Base-by-base conservation (phyloP, 495 filamentous ascomycete species). In the Podospora pseudopauciseta region DNA sequence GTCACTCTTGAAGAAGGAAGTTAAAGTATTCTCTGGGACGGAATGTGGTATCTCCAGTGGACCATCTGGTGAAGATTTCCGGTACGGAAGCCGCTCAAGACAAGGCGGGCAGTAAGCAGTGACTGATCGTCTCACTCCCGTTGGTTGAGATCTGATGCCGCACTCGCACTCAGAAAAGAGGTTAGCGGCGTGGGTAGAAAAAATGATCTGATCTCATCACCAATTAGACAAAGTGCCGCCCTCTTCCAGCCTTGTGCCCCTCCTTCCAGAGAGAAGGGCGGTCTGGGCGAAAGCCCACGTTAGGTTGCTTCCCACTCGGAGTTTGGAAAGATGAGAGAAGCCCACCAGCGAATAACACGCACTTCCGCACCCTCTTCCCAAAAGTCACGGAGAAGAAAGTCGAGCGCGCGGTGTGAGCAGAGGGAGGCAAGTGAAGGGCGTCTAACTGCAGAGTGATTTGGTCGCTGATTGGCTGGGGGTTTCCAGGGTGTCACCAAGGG, bases 371-470 rank as follows among this genome's bases (percentile, higher is more conserved):
- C 54, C 54, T 23, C 18, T n/a, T 57, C 1, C 16, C 54, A 57
- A 57, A 7, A 7, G 54, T 11, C 58, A 23, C 23, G 23, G 23
- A 23, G 1, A 23, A 23, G 23, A 23, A 23, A 23, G 27, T 16
- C 16, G n/a, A 64, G 54, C 54, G 54, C 20, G 54, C 20, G 54
- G 20, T 57, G 54, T 18, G 54, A 57, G 54, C 9, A n/a, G 23
- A n/a, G 5, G 54, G 23, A n/a, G 5, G 54, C 20, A 57, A 57
- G 54, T 57, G 54, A n/a, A 57, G 59, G 71, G 75, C 75, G 75
- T 77, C 66, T 74, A 77, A n/a, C 75, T 73, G 73, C 72, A 75
- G 63, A 56, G 75, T 77, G 75, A 77, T 70, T 11, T 68, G 5
- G 20, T 2, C 32, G 2, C 28, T 77, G 71, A 75, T 77, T 77